phyloP scores from a whole-genome alignment of 495 filamentous ascomycete genomes.

The Talaromyces nanjingensis region DNA sequence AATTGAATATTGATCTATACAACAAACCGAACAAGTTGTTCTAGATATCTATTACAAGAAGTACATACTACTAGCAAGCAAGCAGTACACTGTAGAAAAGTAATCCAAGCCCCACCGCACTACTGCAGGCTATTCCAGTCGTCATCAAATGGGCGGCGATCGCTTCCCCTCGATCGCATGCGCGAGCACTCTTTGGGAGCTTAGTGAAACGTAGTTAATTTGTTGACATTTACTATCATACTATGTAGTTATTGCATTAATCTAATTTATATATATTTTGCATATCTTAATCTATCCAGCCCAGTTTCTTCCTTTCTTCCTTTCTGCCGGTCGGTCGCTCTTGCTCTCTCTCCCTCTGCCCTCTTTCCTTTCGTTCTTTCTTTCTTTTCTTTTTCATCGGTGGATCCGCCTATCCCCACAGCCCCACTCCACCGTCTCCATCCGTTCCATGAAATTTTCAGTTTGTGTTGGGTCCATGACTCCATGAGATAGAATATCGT shows the following conservation, averaged over 20 bases:
- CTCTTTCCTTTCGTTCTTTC: neutral
- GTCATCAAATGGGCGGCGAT: conserved; percentile 2
- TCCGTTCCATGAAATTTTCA: neutral
- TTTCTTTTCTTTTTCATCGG: neutral
- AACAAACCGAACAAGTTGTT: no score
- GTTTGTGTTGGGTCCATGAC: neutral
- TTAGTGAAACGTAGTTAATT: neutral
- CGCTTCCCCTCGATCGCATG: neutral
- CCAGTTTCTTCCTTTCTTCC: neutral
- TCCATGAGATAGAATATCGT: no score
- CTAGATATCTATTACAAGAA: no score
- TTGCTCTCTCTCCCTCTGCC: neutral
- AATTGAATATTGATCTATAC: no score
- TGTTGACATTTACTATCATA: no score
- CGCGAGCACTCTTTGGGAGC: neutral
- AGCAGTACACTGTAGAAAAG: neutral
- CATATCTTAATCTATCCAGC: neutral
- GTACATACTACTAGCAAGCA: no score
- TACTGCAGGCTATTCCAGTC: neutral
- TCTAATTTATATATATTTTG: neutral
- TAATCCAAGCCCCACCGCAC: neutral
- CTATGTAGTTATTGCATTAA: no score
- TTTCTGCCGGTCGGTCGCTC: neutral
- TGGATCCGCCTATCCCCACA: neutral
- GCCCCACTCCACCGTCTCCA: neutral